Evolutionary conservation across 352 stramenopile genomes (phyloP), one percentile per base, ranked within the genome.

Genomic region (Pythium aquatile): DNA sequence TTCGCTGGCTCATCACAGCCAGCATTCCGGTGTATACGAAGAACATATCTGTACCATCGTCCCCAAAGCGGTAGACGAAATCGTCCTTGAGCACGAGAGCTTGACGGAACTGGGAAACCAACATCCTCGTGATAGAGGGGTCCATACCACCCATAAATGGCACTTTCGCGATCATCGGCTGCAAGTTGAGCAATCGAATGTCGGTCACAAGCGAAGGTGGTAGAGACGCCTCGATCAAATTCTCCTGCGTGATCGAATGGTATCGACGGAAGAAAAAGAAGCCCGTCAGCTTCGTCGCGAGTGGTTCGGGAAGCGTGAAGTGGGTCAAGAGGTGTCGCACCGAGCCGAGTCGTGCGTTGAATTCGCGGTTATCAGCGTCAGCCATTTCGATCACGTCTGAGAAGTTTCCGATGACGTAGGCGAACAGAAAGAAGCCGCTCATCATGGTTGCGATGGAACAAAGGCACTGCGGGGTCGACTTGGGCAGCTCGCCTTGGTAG

Each of bases 221-320:
- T 5, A 88, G 65, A 29, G 67, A 81, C 13, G 64, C 49, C 26
- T 79, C 69, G 8, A 88, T 61, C 3, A 81, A 29, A 24, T 83
- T 57, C 40, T 88, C 79, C 64, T 85, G 75, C 0, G 77, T 83
- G 58, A 86, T 85, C 2, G 73, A 78, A 40, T 86, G 79, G 35
- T 80, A 86, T 3, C 77, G 71, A 16, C 71, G 63, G 66, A 86
- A 88, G 55, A 85, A 80, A 55, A 79, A 84, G 60, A 75, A 86
- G 2, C 75, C 74, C 49, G 80, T 80, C 40, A 88, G 55, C 6
- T 75, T 75, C 3, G 59, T 17, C 17, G 68, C 51, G 4, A 88
- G 52, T 8, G 68, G 46, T 14, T 66, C 49, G 10, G 77, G 68
- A 11, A 88, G 61, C 3, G 66, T 62, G 42, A 86, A 86, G 29